Evolutionary conservation across 2,329 filamentous ascomycete genomes (phyloP), one percentile per base, ranked within the genome.

Genomic region (Cercospora nicotianae): DNA sequence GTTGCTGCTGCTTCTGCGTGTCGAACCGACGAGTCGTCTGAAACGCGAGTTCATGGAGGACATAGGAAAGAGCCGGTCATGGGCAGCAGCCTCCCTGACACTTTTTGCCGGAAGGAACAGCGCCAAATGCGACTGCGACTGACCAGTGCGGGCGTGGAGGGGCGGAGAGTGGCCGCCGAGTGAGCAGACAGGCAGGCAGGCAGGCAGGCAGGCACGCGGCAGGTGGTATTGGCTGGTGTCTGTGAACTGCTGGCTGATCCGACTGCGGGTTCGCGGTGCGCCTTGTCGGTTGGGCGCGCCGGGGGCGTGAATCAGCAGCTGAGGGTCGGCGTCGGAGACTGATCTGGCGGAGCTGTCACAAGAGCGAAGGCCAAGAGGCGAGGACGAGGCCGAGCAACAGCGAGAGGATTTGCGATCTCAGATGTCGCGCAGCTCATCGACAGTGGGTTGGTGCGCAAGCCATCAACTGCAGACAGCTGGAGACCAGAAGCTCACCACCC

Each of bases 11-110:
- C 84, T 84, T 85, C 89, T 91, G 82, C 91, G 89, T 87, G 91
- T 92, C 83, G 90, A 90, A 85, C 92, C 91, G 83, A 91, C 90
- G 83, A 93, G 86, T 85, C 87, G 87, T 85, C 91, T 91, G 81
- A 92, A 88, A 82, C 90, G 89, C 80, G 88, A 87, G 85, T 91
- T 92, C 87, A 91, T 87, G 86, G 89, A 91, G 86, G 87, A 65
- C 64, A 69, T 67, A 61, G 61, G 64, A 63, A 48, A 63, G 63
- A 59, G 63, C 65, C 62, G 30, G 18, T 64, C 64, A 68, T 63
- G 59, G 64, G 61, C 31, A 57, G 62, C 62, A 58, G 62, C 48
- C 30, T 64, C 62, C n/a, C 31, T 30, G 59, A 61, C 9, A 61
- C 59, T 48, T 61, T 28, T 10, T n/a, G 59, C 59, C 59, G 59